Evolutionary conservation across 2,329 filamentous ascomycete species (phyloP).

Genomic region (Metarhizium brunneum): DNA sequence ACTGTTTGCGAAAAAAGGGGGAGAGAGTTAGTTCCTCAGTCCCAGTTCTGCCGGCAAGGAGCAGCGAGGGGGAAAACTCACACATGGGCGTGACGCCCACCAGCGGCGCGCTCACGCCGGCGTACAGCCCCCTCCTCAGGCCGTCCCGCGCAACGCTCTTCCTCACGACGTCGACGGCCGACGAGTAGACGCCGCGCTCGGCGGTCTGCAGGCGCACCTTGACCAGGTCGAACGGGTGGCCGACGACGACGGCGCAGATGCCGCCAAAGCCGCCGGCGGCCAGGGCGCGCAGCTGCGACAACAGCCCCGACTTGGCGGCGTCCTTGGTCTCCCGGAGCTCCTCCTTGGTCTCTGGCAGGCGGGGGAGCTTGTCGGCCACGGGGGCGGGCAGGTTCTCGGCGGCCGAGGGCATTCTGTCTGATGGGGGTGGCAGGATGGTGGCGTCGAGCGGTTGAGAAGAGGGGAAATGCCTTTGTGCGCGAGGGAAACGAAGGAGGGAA

Average conservation of each 20-base stretch:
- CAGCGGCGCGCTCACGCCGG: conserved; percentile 90
- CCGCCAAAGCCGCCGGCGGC: conserved; percentile 88
- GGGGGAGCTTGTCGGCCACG: conserved; percentile 35
- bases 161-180: conserved; percentile 83
- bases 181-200: conserved; percentile 83
- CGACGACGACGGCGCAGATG: conserved; percentile 85
- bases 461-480: background rate
- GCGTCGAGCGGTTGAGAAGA: background rate
- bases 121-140: conserved; percentile 72
- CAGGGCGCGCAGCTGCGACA: conserved; percentile 64
- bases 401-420: conserved; percentile 12
- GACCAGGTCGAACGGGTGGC: conserved; percentile 95
- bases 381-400: conserved; percentile 14
- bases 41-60: too few species aligned
- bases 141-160: conserved; percentile 86
- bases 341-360: conserved; percentile 29
- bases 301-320: conserved; percentile 24
- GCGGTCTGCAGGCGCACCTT: conserved; percentile 97
- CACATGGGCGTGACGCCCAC: conserved; percentile 98
- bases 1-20: conserved; percentile 31
- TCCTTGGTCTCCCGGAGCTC: conserved; percentile 32
- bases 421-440: conserved; percentile 7
- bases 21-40: background rate
- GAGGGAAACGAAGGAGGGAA: background rate
- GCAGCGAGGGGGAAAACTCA: conserved; percentile 39